Evolutionary conservation across 495 filamentous ascomycete genomes (phyloP), one percentile per base, ranked within the genome.

Genomic region (Staphylotrichum longicolle): DNA sequence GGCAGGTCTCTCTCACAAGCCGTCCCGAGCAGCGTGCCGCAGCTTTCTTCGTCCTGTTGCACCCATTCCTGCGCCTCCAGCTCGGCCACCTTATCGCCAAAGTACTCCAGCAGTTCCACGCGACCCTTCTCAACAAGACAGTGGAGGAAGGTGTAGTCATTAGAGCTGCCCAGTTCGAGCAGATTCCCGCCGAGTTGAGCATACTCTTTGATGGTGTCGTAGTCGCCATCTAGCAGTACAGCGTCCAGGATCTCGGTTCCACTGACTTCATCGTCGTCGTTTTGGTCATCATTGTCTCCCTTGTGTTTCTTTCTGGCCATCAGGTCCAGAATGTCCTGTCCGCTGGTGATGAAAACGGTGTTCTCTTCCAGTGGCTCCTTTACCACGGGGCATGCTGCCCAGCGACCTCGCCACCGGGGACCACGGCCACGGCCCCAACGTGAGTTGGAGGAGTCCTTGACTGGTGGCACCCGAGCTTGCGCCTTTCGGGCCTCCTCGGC

Each of bases 181-280:
- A 59, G 20, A 34, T 59, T 27, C 27, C 57, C 57, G 11, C 57
- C 57, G 37, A 59, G 57, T 37, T 59, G 7, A 37, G 37, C 47
- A 45, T 51, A 59, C 47, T 59, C 57, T 37, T 59, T 59, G 48
- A 59, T 59, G 27, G 37, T 44, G 48, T 59, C 47, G 48, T 52
- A 52, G 47, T 59, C 57, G 40, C 57, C 57, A 48, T 59, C 57
- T 12, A 7, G 15, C 10, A 59, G 48, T 5, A 59, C 37, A 35
- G 0, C 0, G 11, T 33, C 0, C 57, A 59, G 30, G 20, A 42
- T 53, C 2, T 47, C 14, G 15, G 9, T 39, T 14, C 14, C 46
- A 8, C 40, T 37, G 3, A 34, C 39, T 9, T 44, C 27, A 11
- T 20, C 41, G 12, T n/a, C 8, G 10, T 9, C 5, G 54, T 59